Conservation (phyloP, 176 grass and related monocot species). For the Oryza nivara region DNA sequence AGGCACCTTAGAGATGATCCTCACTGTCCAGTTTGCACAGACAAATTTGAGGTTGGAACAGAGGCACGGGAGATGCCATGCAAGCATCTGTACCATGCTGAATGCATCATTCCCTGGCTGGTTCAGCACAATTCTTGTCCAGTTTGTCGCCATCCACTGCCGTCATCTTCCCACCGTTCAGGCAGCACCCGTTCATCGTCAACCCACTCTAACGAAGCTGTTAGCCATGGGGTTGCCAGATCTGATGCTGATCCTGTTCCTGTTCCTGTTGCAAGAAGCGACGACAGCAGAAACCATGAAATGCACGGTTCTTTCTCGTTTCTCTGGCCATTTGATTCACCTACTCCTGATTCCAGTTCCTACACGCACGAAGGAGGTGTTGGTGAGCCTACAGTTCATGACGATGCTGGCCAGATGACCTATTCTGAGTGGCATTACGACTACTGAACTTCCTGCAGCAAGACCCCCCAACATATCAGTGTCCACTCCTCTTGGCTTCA, state of each 20-base stretch:
- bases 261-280: conserved; percentile 15
- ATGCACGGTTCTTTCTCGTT: conserved; percentile 49
- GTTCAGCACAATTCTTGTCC: conserved; percentile 94
- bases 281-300: conserved; percentile 29
- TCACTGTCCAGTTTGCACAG: conserved; percentile 81
- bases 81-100: conserved; percentile 85
- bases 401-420: conserved; percentile 52
- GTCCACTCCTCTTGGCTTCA: not conserved
- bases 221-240: conserved; percentile 15
- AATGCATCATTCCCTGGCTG: conserved; percentile 92
- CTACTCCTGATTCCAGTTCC: conserved; percentile 38
- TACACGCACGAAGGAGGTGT: conserved; percentile 27
- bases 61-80: conserved; percentile 90
- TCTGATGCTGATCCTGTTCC: conserved; percentile 9
- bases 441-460: conserved; percentile 20
- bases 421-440: conserved; percentile 62
- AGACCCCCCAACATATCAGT: not conserved
- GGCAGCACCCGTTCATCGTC: conserved; percentile 23
- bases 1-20: conserved; percentile 68
- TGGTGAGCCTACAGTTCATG: conserved; percentile 47
- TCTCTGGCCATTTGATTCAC: conserved; percentile 62
- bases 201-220: not conserved
- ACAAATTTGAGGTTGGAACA: conserved; percentile 67
- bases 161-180: conserved; percentile 38
- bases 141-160: conserved; percentile 77